phyloP scores from a whole-genome alignment of 2,329 filamentous ascomycete species.

The Aspergillus cejpii region DNA sequence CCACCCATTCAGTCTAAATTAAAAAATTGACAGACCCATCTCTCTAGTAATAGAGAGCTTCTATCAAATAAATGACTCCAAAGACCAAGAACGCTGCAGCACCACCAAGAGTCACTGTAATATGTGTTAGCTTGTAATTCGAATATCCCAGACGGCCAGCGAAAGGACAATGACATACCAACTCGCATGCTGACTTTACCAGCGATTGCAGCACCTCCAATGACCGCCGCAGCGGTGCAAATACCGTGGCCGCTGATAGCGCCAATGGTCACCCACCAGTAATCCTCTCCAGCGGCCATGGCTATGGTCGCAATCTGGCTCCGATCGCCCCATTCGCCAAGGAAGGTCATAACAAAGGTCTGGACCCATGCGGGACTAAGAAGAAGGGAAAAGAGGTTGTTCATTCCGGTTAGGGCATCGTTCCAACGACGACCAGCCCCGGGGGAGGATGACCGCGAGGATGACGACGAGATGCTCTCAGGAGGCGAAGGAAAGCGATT shows the following conservation, averaged over 20 bases:
- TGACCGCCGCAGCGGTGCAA: slow-evolving; percentile 84
- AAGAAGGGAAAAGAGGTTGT: slow-evolving; percentile 79
- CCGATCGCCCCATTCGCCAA: slow-evolving; percentile 96
- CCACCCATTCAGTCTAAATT: too few species aligned
- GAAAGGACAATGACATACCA: slow-evolving; percentile 58
- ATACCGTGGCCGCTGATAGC: slow-evolving; percentile 79
- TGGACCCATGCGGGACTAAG: slow-evolving; percentile 97
- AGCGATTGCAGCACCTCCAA: slow-evolving; percentile 87
- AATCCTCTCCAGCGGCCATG: slow-evolving; percentile 97
- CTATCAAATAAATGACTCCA: slow-evolving; percentile 82
- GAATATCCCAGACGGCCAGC: not conserved
- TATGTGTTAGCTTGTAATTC: slow-evolving; percentile 21
- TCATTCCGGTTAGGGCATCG: slow-evolving; percentile 56
- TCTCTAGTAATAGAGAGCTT: slow-evolving; percentile 55
- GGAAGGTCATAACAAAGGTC: slow-evolving; percentile 97
- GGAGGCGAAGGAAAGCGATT: slow-evolving; percentile 73
- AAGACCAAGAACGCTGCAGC: slow-evolving; percentile 86
- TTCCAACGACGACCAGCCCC: slow-evolving; percentile 41
- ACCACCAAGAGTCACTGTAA: slow-evolving; percentile 79
- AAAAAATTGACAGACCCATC: not conserved
- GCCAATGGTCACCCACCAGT: slow-evolving; percentile 95
- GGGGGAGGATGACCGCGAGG: slow-evolving; percentile 55
- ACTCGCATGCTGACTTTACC: slow-evolving; percentile 91
- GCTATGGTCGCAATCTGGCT: slow-evolving; percentile 98
- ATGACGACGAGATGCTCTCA: slow-evolving; percentile 71